phyloP scores from a whole-genome alignment of 2,329 filamentous ascomycete species.

The Verticillium nubilum region DNA sequence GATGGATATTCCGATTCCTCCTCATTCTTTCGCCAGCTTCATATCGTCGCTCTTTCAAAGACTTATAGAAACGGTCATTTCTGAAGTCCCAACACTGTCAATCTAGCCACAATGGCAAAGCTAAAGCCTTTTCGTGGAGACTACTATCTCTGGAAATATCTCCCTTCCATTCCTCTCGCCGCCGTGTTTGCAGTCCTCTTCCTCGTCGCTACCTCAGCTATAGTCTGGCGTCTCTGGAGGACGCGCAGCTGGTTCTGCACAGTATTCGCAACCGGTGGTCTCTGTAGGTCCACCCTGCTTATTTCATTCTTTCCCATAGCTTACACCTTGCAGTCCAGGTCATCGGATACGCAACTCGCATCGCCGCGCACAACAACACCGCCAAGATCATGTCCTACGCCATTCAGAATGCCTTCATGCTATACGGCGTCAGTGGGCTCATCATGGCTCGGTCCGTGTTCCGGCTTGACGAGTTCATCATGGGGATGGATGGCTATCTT shows the following conservation, averaged over 20 bases:
- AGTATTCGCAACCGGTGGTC: constrained; percentile 31
- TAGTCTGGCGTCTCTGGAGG: constrained; percentile 30
- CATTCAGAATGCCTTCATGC: constrained; percentile 21
- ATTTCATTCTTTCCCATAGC: neutral
- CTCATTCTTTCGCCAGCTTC: no score
- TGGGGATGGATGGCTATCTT: constrained; percentile 33
- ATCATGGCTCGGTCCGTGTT: constrained; percentile 37
- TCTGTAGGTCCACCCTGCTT: constrained; percentile 24
- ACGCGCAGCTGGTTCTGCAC: constrained; percentile 39
- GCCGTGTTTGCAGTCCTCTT: constrained; percentile 27
- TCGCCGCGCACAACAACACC: constrained; percentile 15
- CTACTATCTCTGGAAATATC: constrained; percentile 24
- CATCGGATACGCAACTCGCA: constrained; percentile 24
- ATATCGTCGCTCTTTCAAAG: no score
- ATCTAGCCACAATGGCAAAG: constrained; percentile 18
- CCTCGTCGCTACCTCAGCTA: constrained; percentile 24
- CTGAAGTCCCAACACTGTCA: neutral
- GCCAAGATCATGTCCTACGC: constrained; percentile 20
- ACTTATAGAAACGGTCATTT: no score
- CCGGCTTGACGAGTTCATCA: constrained; percentile 41
- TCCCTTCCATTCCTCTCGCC: constrained; percentile 35
- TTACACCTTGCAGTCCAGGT: constrained; percentile 26
- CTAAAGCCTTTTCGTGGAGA: constrained; percentile 15
- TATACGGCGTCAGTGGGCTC: constrained; percentile 3
- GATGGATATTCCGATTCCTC: no score